Percentiles rank a stretch among this genome's conserved stretches.
Evolutionary conservation across 169 alveolate genomes (phyloP).

Genomic region (Plasmodium blacklocki): DNA sequence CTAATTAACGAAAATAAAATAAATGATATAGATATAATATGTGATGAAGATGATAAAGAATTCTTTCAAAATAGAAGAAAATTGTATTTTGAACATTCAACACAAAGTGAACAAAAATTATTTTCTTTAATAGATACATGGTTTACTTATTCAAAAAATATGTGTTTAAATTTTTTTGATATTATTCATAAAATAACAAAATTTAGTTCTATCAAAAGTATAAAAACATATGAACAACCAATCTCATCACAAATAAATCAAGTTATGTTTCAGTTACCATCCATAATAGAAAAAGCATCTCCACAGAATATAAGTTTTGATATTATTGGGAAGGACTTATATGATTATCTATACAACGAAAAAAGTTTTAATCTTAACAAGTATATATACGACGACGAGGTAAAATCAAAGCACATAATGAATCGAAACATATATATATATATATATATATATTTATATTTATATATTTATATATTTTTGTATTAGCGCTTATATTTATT

Average conservation of each 20-base stretch:
- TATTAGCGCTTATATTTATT: background rate
- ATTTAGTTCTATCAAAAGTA: slow-evolving; percentile 58
- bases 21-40: slow-evolving; percentile 49
- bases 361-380: slow-evolving; percentile 28
- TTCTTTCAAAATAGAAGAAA: slow-evolving; percentile 51
- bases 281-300: slow-evolving; percentile 47
- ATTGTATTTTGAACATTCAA: slow-evolving; percentile 31
- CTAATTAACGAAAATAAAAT: slow-evolving; percentile 28
- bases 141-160: slow-evolving; percentile 64
- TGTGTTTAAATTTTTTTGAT: slow-evolving; percentile 72
- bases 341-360: slow-evolving; percentile 14
- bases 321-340: slow-evolving; percentile 41
- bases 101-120: slow-evolving; percentile 65
- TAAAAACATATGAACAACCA: slow-evolving; percentile 72
- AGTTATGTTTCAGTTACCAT: slow-evolving; percentile 72
- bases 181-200: slow-evolving; percentile 71
- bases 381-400: slow-evolving; percentile 67
- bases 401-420: background rate
- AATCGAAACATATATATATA: background rate
- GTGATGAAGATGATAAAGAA: slow-evolving; percentile 73
- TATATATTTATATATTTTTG: background rate
- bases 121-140: slow-evolving; percentile 63
- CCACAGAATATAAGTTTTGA: slow-evolving; percentile 31
- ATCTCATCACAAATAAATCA: slow-evolving; percentile 71
- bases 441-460: background rate